Conservation (phyloP, 2,329 filamentous ascomycete species). For the Bipolaris oryzae region DNA sequence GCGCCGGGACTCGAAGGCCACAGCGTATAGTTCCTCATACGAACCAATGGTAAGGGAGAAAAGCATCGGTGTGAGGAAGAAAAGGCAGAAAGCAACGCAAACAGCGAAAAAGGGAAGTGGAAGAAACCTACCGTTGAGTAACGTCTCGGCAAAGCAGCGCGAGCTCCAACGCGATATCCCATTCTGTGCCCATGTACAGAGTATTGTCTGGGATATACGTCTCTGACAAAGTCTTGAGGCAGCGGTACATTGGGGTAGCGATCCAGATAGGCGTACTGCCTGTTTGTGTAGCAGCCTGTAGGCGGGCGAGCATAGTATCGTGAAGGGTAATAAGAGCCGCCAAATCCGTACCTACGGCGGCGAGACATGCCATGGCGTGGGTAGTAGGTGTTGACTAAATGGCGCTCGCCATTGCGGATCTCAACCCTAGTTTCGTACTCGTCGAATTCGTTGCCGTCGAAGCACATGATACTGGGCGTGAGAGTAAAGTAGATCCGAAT, state of each 20-base stretch:
- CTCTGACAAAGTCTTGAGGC: not conserved
- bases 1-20: conserved; percentile 2
- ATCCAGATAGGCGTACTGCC: conserved; percentile 10
- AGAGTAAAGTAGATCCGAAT: not conserved
- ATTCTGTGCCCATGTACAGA: conserved; percentile 23
- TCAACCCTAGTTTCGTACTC: conserved; percentile 24
- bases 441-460: conserved; percentile 23
- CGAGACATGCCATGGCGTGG: conserved; percentile 23
- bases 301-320: conserved; percentile 33
- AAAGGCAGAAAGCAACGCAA: conserved; percentile 16
- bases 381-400: conserved; percentile 15
- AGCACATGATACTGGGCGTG: conserved; percentile 30
- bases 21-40: not conserved
- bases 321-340: conserved; percentile 36
- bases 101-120: conserved; percentile 17
- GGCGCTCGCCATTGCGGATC: conserved; percentile 19
- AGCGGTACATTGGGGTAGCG: not conserved
- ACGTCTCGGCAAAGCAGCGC: conserved; percentile 26
- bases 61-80: conserved; percentile 19
- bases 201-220: conserved; percentile 4
- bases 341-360: conserved; percentile 28
- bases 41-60: conserved; percentile 17
- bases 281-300: conserved; percentile 11
- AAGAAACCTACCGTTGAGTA: conserved; percentile 33
- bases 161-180: conserved; percentile 20